Percentiles rank a stretch among this genome's conserved stretches.
These are phyloP conservation scores for Malassezia brasiliensis DNA, from an alignment of 1,284 basidiomycete genomes.

Conservation along the genomic window DNA sequence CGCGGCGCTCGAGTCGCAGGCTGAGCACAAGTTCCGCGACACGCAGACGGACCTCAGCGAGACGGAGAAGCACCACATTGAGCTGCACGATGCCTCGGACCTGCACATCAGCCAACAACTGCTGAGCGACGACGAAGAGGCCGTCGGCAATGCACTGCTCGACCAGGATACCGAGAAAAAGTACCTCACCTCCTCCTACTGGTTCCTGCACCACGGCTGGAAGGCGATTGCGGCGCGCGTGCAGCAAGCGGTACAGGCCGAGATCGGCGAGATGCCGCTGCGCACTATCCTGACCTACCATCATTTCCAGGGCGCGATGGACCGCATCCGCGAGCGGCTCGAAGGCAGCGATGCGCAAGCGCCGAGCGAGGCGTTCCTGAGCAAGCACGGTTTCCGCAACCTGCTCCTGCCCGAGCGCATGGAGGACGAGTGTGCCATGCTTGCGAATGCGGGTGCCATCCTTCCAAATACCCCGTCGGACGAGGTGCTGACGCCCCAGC, in stretches of 20 bases:
- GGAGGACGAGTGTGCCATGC: conserved; percentile 29
- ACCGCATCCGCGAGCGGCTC: conserved; percentile 62
- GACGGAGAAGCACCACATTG: conserved; percentile 13
- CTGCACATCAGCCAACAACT: background rate
- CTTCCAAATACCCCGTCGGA: conserved; percentile 10
- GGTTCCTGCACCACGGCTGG: conserved; percentile 81
- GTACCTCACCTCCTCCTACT: conserved; percentile 78
- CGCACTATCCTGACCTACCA: conserved; percentile 61
- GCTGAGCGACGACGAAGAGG: background rate
- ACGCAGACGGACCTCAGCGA: background rate
- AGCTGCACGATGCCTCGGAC: conserved; percentile 3
- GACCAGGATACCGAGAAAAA: conserved; percentile 60
- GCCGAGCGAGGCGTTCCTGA: background rate
- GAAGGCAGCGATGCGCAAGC: conserved; percentile 14
- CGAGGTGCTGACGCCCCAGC: conserved; percentile 49
- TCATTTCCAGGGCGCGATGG: conserved; percentile 61
- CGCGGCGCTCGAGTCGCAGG: conserved; percentile 57
- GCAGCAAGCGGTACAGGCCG: conserved; percentile 55
- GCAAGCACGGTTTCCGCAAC: conserved; percentile 38
- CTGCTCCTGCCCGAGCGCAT: conserved; percentile 34
- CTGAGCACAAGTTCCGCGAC: conserved; percentile 11
- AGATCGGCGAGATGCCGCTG: conserved; percentile 54
- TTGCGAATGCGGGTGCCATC: conserved; percentile 39
- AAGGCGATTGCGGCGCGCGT: conserved; percentile 66
- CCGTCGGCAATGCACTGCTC: conserved; percentile 12